Percentiles rank a stretch among this genome's conserved stretches.
Evolutionary conservation across 2,329 filamentous ascomycete species (phyloP).

Genomic region (Bipolaris sorokiniana): DNA sequence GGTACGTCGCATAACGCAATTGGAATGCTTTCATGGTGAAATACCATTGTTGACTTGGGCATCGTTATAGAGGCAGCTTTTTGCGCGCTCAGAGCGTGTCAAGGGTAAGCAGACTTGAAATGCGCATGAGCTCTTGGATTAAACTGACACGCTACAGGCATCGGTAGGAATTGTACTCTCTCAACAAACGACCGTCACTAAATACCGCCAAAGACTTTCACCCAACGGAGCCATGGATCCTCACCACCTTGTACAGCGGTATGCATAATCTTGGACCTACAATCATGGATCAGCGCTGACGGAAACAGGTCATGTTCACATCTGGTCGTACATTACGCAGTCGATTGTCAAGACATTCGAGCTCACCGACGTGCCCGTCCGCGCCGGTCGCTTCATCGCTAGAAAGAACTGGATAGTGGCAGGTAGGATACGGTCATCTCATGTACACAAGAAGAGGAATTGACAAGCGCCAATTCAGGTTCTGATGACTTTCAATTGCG

Average conservation of each 20-base stretch:
- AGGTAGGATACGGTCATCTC: constrained; percentile 56
- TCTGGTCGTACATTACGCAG: constrained; percentile 84
- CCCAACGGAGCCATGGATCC: constrained; percentile 90
- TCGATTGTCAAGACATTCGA: constrained; percentile 99
- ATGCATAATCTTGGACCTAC: constrained; percentile 37
- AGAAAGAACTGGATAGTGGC: constrained; percentile 99
- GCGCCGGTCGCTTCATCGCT: constrained; percentile 93
- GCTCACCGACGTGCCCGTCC: constrained; percentile 95
- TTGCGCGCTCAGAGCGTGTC: constrained; percentile 91
- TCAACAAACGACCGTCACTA: constrained; percentile 19
- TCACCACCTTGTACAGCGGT: constrained; percentile 97
- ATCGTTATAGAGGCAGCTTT: constrained; percentile 73
- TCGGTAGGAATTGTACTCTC: constrained; percentile 35
- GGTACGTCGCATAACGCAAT: constrained; percentile 34
- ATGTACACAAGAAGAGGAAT: background rate
- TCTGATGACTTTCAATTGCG: constrained; percentile 89
- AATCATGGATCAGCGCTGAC: constrained; percentile 32
- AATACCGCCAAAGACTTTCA: constrained; percentile 82
- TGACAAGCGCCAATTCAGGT: constrained; percentile 38
- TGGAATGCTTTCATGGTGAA: background rate
- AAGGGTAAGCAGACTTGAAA: constrained; percentile 58
- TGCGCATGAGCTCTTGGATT: constrained; percentile 7
- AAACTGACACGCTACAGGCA: constrained; percentile 42
- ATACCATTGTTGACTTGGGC: constrained; percentile 48
- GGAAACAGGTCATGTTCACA: constrained; percentile 88